Evolutionary conservation across 352 stramenopile genomes (phyloP).

Genomic region (Phytophthora ohioensis): DNA sequence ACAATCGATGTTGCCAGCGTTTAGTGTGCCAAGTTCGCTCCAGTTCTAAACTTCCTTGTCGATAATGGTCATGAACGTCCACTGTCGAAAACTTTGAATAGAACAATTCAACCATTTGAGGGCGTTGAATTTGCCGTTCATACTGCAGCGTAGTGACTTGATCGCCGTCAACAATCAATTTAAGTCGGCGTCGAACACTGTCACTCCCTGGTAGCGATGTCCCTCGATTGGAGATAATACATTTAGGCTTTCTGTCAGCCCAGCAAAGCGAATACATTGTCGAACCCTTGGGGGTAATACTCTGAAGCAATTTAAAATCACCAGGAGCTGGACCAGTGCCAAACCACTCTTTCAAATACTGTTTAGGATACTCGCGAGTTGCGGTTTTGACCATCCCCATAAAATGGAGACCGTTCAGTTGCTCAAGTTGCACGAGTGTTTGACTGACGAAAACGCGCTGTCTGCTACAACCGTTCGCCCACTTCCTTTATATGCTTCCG

Average conservation of each 20-base stretch:
- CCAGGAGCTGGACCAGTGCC: background rate
- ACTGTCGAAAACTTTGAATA: slow-evolving; percentile 5
- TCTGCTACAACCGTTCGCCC: slow-evolving; percentile 7
- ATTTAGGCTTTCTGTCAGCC: slow-evolving; percentile 5
- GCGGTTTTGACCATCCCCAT: slow-evolving; percentile 3
- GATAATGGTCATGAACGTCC: slow-evolving; percentile 12
- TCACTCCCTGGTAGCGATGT: slow-evolving; percentile 8
- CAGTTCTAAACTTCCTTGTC: slow-evolving; percentile 4
- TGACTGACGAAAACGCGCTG: slow-evolving; percentile 7
- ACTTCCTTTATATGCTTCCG: slow-evolving; percentile 4
- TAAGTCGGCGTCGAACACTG: background rate
- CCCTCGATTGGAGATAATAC: slow-evolving; percentile 10
- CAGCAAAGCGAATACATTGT: slow-evolving; percentile 13
- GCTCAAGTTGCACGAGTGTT: background rate
- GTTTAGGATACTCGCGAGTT: background rate
- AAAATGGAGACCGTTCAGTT: background rate
- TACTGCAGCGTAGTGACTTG: background rate
- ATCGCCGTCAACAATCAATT: background rate
- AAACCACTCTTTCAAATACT: background rate
- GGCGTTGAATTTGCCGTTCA: slow-evolving; percentile 5
- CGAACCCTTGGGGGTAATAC: background rate
- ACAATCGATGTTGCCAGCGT: background rate
- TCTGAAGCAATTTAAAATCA: slow-evolving; percentile 6
- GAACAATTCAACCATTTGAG: slow-evolving; percentile 17
- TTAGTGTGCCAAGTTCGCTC: slow-evolving; percentile 7